A percentile compares a stretch with the other conserved stretches of the same genome.
Evolutionary conservation across 768 basidiomycete genomes (phyloP).

Genomic region (Pseudohyphozyma bogoriensis): DNA sequence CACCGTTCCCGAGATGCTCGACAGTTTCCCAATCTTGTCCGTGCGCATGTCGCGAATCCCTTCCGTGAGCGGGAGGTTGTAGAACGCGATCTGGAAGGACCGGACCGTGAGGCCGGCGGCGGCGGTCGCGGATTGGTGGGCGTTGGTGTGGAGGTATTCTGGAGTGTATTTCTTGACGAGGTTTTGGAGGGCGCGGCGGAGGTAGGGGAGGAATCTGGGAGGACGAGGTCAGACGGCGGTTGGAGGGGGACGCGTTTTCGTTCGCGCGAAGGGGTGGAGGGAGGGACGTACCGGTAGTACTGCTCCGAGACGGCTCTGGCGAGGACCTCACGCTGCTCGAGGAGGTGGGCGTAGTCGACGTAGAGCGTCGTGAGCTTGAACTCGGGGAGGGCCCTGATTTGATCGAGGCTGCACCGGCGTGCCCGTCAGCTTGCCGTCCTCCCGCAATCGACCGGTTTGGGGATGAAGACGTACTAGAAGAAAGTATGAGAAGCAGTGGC

Average conservation of each 20-base stretch:
- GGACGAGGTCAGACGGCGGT: neutral
- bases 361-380: conserved; percentile 92
- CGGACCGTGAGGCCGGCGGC: conserved; percentile 72
- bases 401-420: neutral
- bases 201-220: conserved; percentile 69
- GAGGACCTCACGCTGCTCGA: conserved; percentile 81
- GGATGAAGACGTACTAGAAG: conserved; percentile 7
- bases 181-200: conserved; percentile 80
- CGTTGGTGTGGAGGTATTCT: conserved; percentile 88
- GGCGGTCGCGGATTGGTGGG: conserved; percentile 61
- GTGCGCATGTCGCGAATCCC: conserved; percentile 89
- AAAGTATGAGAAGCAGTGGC: no score
- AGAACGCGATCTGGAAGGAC: conserved; percentile 91
- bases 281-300: conserved; percentile 60
- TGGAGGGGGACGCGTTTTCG: neutral
- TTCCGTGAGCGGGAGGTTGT: conserved; percentile 78
- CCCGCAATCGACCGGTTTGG: conserved; percentile 29
- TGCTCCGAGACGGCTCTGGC: conserved; percentile 87
- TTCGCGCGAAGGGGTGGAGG: neutral
- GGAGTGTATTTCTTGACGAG: conserved; percentile 83
- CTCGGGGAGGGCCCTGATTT: conserved; percentile 64
- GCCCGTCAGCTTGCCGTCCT: conserved; percentile 43
- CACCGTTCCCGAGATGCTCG: conserved; percentile 93
- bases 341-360: conserved; percentile 84
- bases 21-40: conserved; percentile 83